Evolutionary conservation across 768 basidiomycete genomes (phyloP).

Genomic region (Lactarius indigo): DNA sequence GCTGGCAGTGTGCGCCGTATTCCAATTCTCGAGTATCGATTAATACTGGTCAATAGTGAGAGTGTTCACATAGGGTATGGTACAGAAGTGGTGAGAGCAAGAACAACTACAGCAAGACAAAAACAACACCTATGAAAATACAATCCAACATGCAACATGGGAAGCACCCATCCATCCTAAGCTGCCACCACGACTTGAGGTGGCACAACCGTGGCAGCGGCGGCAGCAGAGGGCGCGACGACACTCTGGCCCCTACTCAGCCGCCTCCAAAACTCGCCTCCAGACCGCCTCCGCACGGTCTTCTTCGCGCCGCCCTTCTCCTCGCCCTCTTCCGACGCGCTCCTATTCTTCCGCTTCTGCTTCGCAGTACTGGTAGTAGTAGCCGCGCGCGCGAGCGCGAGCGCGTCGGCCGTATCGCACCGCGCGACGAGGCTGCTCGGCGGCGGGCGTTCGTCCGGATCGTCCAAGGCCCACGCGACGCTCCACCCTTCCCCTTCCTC

Average conservation of each 20-base stretch:
- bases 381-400: slow-evolving; percentile 55
- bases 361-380: background rate
- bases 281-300: background rate
- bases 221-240: no score
- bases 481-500: slow-evolving; percentile 52
- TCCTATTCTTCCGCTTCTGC: background rate
- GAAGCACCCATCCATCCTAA: background rate
- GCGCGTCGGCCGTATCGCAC: slow-evolving; percentile 77
- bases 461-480: slow-evolving; percentile 84
- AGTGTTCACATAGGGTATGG: background rate
- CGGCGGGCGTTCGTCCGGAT: slow-evolving; percentile 72
- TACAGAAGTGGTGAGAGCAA: background rate
- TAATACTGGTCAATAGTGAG: no score
- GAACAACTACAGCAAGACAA: background rate
- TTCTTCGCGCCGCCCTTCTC: background rate
- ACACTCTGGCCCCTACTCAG: background rate
- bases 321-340: background rate
- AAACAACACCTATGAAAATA: no score
- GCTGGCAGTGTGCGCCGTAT: no score
- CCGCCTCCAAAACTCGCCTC: background rate
- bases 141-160: background rate
- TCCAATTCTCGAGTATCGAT: no score
- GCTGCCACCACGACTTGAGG: background rate
- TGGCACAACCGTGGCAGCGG: background rate
- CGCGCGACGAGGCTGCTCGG: slow-evolving; percentile 87